These are phyloP conservation scores for Mercurialis annua DNA, from an alignment of 345 rosid species.

Conservation along the genomic window DNA sequence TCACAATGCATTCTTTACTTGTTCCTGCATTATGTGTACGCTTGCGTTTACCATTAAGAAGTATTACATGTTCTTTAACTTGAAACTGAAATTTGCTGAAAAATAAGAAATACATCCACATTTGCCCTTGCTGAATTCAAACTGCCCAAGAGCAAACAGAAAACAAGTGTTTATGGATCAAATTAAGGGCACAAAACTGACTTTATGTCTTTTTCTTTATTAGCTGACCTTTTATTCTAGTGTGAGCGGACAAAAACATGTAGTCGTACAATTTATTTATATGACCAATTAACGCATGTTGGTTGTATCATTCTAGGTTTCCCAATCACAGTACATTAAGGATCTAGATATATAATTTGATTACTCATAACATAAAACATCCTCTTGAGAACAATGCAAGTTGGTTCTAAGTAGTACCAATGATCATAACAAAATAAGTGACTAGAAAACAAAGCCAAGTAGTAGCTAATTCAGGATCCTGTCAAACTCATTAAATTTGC, in stretches of 20 bases:
- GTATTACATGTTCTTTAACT: too few relatives aligned
- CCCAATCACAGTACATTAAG: too few relatives aligned
- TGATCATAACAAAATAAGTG: too few relatives aligned
- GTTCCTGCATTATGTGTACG: conserved; percentile 3
- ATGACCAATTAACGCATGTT: too few relatives aligned
- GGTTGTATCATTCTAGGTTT: too few relatives aligned
- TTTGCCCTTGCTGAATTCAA: not conserved
- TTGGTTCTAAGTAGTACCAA: too few relatives aligned
- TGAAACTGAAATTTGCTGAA: not conserved
- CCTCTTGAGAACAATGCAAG: not conserved
- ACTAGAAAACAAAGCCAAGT: not conserved
- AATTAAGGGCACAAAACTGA: not conserved
- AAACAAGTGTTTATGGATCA: not conserved
- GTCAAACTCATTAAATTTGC: not conserved
- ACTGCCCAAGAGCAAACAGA: not conserved
- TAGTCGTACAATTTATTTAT: too few relatives aligned
- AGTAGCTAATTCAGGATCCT: not conserved
- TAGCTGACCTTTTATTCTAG: not conserved
- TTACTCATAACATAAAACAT: not conserved
- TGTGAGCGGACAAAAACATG: too few relatives aligned
- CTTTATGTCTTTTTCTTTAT: not conserved
- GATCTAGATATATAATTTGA: not conserved
- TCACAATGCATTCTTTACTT: not conserved
- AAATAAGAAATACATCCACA: not conserved
- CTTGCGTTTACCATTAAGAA: not conserved